Percentiles rank a stretch among this genome's conserved stretches.
phyloP scores from a whole-genome alignment of 2,329 filamentous ascomycete species.

The Zymoseptoria tritici region DNA sequence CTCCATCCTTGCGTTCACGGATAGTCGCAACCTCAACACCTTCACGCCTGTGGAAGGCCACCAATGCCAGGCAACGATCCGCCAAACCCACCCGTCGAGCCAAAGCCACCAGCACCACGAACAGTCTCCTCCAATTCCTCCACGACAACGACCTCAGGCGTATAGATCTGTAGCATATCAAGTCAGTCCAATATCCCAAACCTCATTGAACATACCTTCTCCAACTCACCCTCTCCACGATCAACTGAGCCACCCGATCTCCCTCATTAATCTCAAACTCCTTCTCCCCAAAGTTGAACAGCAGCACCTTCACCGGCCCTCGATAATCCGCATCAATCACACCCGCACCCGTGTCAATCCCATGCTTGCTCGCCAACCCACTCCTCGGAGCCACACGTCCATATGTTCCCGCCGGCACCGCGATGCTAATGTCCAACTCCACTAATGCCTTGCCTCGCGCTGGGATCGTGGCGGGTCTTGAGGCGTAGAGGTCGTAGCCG shows the following conservation, averaged over 20 bases:
- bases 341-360: conserved; percentile 91
- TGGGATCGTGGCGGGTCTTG: conserved; percentile 67
- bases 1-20: too few species aligned
- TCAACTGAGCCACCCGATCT: conserved; percentile 86
- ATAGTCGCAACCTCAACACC: too few species aligned
- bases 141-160: conserved; percentile 85
- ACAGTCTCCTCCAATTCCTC: conserved; percentile 83
- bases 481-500: conserved; percentile 83
- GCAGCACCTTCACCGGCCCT: conserved; percentile 83
- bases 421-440: conserved; percentile 84
- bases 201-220: background rate
- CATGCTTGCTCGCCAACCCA: conserved; percentile 58
- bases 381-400: conserved; percentile 45
- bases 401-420: conserved; percentile 84
- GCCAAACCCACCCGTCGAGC: conserved; percentile 63
- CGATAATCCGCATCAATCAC: conserved; percentile 98
- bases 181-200: conserved; percentile 4
- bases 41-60: background rate
- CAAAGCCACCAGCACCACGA: conserved; percentile 82
- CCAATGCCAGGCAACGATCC: conserved; percentile 24
- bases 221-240: conserved; percentile 66
- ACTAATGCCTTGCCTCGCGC: conserved; percentile 78
- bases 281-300: conserved; percentile 82
- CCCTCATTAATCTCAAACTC: conserved; percentile 79
- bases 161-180: conserved; percentile 59